Conservation (phyloP, 2,329 filamentous ascomycete species). For the Talaromyces sp. region DNA sequence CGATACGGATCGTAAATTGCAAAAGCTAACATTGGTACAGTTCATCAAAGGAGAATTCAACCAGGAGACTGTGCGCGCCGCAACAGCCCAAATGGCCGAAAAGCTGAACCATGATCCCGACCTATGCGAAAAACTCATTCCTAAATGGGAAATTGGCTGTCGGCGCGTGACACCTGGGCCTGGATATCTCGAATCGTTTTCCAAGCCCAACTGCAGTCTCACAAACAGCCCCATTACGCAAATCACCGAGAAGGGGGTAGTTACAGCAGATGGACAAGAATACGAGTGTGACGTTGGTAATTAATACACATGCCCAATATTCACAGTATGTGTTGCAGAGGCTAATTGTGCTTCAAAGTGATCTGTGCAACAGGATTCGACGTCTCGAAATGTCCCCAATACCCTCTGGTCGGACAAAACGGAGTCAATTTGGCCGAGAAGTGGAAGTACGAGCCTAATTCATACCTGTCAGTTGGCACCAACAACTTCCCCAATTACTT, state of each 20-base stretch:
- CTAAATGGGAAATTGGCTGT: constrained; percentile 17
- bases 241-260: constrained; percentile 37
- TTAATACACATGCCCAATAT: no score
- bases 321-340: no score
- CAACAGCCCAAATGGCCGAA: constrained; percentile 2
- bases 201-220: constrained; percentile 59
- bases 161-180: constrained; percentile 35
- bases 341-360: neutral
- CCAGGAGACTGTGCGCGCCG: constrained; percentile 1
- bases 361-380: constrained; percentile 47
- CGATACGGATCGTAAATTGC: neutral
- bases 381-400: constrained; percentile 42
- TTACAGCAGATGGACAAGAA: constrained; percentile 23
- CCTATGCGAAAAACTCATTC: constrained; percentile 8
- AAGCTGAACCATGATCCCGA: constrained; percentile 18
- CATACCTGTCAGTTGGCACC: constrained; percentile 48
- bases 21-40: neutral
- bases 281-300: constrained; percentile 23
- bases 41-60: constrained; percentile 9
- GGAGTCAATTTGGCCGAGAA: constrained; percentile 45
- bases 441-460: constrained; percentile 42
- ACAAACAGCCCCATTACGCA: constrained; percentile 55
- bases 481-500: constrained; percentile 50
- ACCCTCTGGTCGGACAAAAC: constrained; percentile 41
- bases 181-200: constrained; percentile 59